A percentile compares a stretch with the other conserved stretches of the same genome.
These are phyloP conservation scores for Picea glauca DNA, from an alignment of 75 land plant species.

Conservation along the genomic window DNA sequence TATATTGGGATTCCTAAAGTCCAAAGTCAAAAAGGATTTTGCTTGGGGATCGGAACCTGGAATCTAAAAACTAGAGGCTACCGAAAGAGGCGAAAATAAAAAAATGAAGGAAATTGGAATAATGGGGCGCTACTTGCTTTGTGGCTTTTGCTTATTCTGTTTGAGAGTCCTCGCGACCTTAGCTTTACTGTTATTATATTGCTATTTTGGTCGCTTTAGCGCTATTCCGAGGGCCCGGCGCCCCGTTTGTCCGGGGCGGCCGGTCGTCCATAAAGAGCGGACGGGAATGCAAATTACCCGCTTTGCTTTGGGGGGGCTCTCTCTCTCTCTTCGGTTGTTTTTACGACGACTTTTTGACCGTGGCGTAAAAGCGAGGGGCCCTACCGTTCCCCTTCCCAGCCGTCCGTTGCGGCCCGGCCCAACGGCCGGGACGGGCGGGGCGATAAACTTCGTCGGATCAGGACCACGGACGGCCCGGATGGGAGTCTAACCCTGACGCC, in stretches of 20 bases:
- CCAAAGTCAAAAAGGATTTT: background rate
- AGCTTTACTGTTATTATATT: slow-evolving; percentile 2
- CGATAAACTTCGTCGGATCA: background rate
- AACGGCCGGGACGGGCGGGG: background rate
- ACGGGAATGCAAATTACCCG: slow-evolving; percentile 1
- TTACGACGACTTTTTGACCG: slow-evolving; percentile 1
- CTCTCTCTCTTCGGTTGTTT: background rate
- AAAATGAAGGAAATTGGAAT: background rate
- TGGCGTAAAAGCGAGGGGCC: background rate
- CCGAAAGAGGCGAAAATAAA: background rate
- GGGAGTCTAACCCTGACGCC: background rate
- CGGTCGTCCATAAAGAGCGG: slow-evolving; percentile 7
- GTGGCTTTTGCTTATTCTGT: background rate
- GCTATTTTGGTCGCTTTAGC: background rate
- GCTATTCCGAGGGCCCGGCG: background rate
- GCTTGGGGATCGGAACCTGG: background rate
- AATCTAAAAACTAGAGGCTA: background rate
- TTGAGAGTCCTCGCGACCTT: background rate
- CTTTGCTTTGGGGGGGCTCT: background rate
- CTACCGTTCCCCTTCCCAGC: background rate
- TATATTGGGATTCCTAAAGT: background rate
- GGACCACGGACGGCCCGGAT: background rate
- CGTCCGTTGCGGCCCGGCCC: slow-evolving; percentile 5
- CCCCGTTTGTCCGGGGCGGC: slow-evolving; percentile 2
- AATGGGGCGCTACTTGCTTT: background rate